These are phyloP conservation scores for Gelatoporia subvermispora DNA, from an alignment of 768 basidiomycete genomes.

Conservation along the genomic window DNA sequence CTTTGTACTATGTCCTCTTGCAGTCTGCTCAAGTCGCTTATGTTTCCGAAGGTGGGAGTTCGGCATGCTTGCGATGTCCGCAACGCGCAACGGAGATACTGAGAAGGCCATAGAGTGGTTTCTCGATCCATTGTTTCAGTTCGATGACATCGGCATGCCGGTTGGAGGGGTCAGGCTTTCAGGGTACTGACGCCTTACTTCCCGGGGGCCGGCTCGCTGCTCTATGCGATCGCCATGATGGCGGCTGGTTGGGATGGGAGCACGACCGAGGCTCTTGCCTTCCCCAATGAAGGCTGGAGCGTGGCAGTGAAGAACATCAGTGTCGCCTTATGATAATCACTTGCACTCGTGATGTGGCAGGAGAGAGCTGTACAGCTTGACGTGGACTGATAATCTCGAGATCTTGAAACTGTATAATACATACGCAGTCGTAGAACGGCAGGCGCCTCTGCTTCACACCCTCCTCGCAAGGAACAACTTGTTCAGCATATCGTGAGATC, in stretches of 20 bases:
- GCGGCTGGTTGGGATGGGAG: slow-evolving; percentile 52
- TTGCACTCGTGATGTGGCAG: too few species aligned
- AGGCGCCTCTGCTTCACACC: too few species aligned
- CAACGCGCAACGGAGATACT: slow-evolving; percentile 46
- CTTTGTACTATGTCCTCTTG: slow-evolving; percentile 20
- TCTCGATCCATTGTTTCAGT: slow-evolving; percentile 47
- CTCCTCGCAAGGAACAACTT: too few species aligned
- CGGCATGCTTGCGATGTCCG: slow-evolving; percentile 59
- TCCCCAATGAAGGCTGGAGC: slow-evolving; percentile 35
- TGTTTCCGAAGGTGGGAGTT: slow-evolving; percentile 51
- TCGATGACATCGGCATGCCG: slow-evolving; percentile 61
- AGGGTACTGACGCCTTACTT: slow-evolving; percentile 57
- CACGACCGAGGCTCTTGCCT: slow-evolving; percentile 32
- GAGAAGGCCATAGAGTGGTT: slow-evolving; percentile 51
- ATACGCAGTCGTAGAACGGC: too few species aligned
- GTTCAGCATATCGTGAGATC: too few species aligned
- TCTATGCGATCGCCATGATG: slow-evolving; percentile 55
- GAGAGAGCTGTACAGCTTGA: too few species aligned
- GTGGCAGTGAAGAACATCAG: slow-evolving; percentile 33
- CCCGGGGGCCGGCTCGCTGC: slow-evolving; percentile 48
- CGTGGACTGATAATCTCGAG: too few species aligned
- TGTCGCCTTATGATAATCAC: slow-evolving; percentile 29
- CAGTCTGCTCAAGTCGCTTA: too few species aligned
- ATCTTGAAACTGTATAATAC: too few species aligned
- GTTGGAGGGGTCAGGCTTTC: slow-evolving; percentile 48